phyloP scores from a whole-genome alignment of 1,284 basidiomycete species.

The Boletellus deceptivus region DNA sequence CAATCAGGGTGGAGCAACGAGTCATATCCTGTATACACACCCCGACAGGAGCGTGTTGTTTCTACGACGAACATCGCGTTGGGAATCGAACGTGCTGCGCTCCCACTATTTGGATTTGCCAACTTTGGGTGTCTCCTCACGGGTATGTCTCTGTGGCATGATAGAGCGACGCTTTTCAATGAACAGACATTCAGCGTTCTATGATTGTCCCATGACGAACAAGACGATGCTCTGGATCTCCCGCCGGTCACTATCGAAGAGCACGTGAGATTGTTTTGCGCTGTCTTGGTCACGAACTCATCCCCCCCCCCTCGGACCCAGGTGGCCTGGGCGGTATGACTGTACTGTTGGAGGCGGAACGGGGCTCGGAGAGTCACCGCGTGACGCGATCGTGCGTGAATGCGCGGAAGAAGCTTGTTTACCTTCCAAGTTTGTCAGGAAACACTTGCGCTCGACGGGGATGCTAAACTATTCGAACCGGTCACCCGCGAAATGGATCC shows the following conservation, averaged over 20 bases:
- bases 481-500: conserved; percentile 38
- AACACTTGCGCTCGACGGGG: conserved; percentile 32
- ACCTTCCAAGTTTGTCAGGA: conserved; percentile 32
- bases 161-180: no score
- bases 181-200: conserved; percentile 13
- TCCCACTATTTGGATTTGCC: no score
- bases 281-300: neutral
- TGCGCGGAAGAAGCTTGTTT: conserved; percentile 42
- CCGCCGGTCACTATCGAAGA: conserved; percentile 39
- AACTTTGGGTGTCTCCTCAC: no score
- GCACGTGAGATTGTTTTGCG: conserved; percentile 32
- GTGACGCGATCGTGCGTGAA: conserved; percentile 38
- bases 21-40: conserved; percentile 23
- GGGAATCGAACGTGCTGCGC: no score
- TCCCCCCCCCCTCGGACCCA: conserved; percentile 14
- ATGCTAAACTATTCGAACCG: conserved; percentile 39
- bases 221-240: conserved; percentile 38
- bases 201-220: conserved; percentile 18
- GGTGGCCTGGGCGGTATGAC: conserved; percentile 43
- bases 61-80: neutral
- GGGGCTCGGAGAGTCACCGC: conserved; percentile 35
- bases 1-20: conserved; percentile 24
- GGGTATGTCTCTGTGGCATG: no score
- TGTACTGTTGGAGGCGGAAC: conserved; percentile 45
- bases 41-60: conserved; percentile 10